A percentile compares a stretch with the other conserved stretches of the same genome.
These are phyloP conservation scores for Fusarium equiseti DNA, from an alignment of 2,329 filamentous ascomycete species.

Conservation along the genomic window DNA sequence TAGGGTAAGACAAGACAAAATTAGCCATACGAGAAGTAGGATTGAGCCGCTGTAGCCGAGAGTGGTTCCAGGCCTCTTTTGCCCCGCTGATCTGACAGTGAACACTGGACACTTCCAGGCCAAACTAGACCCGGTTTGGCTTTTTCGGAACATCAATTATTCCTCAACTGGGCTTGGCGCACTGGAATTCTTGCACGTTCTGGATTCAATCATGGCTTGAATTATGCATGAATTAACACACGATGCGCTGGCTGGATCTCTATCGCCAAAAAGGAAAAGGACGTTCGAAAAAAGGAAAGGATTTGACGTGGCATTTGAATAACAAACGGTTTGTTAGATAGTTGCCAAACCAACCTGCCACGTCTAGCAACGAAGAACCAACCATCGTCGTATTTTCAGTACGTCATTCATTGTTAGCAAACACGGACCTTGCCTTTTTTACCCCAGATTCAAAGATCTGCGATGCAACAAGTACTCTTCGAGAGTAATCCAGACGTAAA, in stretches of 20 bases:
- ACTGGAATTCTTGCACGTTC: background rate
- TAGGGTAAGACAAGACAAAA: background rate
- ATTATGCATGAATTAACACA: background rate
- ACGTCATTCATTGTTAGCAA: background rate
- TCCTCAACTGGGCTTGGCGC: background rate
- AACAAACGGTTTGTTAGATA: background rate
- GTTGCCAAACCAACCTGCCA: background rate
- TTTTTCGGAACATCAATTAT: background rate
- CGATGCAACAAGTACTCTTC: background rate
- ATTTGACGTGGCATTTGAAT: background rate
- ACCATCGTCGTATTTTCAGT: background rate
- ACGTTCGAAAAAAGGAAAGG: background rate
- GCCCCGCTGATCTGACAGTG: slow-evolving; percentile 10
- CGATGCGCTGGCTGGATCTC: background rate
- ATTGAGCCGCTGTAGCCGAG: slow-evolving; percentile 29
- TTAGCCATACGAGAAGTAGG: slow-evolving; percentile 29
- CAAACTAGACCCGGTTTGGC: background rate
- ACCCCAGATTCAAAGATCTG: background rate
- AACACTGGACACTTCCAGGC: background rate
- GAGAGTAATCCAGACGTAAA: background rate
- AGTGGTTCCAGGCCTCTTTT: slow-evolving; percentile 8
- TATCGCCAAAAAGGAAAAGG: background rate
- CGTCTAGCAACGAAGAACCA: background rate
- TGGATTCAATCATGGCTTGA: background rate
- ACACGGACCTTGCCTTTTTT: background rate